Percentiles rank a stretch among this genome's conserved stretches.
phyloP scores from a whole-genome alignment of 2,329 filamentous ascomycete species.

The Aureobasidium pullulans region DNA sequence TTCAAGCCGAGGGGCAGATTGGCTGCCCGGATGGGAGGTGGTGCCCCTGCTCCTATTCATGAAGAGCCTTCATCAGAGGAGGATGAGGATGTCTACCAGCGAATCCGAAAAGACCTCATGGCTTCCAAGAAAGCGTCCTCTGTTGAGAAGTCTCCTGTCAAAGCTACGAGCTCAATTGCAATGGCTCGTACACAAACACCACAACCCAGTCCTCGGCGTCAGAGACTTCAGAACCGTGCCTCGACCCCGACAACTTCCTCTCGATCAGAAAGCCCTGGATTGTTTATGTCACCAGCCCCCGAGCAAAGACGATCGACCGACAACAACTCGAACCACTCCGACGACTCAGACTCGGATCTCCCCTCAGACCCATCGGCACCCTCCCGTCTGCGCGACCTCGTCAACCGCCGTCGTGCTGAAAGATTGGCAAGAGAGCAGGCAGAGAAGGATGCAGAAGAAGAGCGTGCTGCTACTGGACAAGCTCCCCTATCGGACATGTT shows the following conservation, averaged over 20 bases:
- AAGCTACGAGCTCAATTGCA: neutral
- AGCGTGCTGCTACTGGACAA: slow-evolving; percentile 13
- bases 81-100: slow-evolving; percentile 31
- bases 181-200: neutral
- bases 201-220: neutral
- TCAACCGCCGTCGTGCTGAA: slow-evolving; percentile 67
- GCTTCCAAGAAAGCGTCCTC: slow-evolving; percentile 23
- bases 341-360: slow-evolving; percentile 22
- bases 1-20: slow-evolving; percentile 54
- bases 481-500: slow-evolving; percentile 17
- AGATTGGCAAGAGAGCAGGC: slow-evolving; percentile 58
- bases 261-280: slow-evolving; percentile 6
- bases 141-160: slow-evolving; percentile 6
- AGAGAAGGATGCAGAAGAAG: slow-evolving; percentile 37
- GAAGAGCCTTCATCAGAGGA: slow-evolving; percentile 19
- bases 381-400: slow-evolving; percentile 59
- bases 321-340: neutral
- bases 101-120: slow-evolving; percentile 39
- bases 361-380: slow-evolving; percentile 30
- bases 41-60: slow-evolving; percentile 16
- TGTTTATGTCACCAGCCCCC: slow-evolving; percentile 12
- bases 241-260: neutral
- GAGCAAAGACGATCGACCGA: neutral
- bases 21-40: slow-evolving; percentile 54
- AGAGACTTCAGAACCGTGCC: neutral